Percentiles rank a stretch among this genome's conserved stretches.
Conservation (phyloP, 257 asterid species). For the Solanum etuberosum region DNA sequence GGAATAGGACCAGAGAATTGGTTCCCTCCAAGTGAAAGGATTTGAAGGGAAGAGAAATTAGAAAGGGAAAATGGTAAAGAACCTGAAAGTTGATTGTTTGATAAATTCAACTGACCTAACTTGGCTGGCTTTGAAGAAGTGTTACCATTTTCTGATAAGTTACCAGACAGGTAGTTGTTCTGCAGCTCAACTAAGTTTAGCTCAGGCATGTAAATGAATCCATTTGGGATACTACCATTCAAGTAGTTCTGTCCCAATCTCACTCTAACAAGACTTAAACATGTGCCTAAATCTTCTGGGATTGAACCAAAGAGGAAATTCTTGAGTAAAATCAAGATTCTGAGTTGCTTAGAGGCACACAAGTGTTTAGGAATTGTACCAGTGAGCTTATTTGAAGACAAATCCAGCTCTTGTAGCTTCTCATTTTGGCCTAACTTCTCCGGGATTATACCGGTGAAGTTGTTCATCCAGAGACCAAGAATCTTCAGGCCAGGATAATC, state of each 20-base stretch:
- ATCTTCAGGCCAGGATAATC: slow-evolving; percentile 53
- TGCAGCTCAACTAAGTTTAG: slow-evolving; percentile 78
- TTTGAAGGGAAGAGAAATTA: slow-evolving; percentile 56
- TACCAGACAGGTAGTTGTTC: slow-evolving; percentile 63
- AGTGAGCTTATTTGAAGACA: slow-evolving; percentile 89
- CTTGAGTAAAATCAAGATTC: slow-evolving; percentile 43
- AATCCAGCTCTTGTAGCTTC: slow-evolving; percentile 52
- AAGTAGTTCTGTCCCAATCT: slow-evolving; percentile 75
- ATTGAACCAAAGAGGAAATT: slow-evolving; percentile 76
- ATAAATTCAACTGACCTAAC: slow-evolving; percentile 59
- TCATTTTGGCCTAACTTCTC: slow-evolving; percentile 50
- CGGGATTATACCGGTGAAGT: slow-evolving; percentile 80
- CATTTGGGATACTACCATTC: slow-evolving; percentile 77
- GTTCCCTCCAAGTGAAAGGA: slow-evolving; percentile 55
- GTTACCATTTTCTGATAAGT: slow-evolving; percentile 37
- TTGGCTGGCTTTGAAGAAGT: slow-evolving; percentile 27
- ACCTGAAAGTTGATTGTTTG: slow-evolving; percentile 71
- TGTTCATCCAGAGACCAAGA: slow-evolving; percentile 86
- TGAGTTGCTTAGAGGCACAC: slow-evolving; percentile 55
- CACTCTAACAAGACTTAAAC: slow-evolving; percentile 71
- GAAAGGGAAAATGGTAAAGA: slow-evolving; percentile 59
- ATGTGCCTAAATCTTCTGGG: slow-evolving; percentile 59
- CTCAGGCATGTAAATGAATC: slow-evolving; percentile 67
- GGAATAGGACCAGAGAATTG: slow-evolving; percentile 68
- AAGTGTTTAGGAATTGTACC: slow-evolving; percentile 64